Base-by-base conservation (phyloP, 2,329 filamentous ascomycete genomes). In the Colletotrichum sp. region DNA sequence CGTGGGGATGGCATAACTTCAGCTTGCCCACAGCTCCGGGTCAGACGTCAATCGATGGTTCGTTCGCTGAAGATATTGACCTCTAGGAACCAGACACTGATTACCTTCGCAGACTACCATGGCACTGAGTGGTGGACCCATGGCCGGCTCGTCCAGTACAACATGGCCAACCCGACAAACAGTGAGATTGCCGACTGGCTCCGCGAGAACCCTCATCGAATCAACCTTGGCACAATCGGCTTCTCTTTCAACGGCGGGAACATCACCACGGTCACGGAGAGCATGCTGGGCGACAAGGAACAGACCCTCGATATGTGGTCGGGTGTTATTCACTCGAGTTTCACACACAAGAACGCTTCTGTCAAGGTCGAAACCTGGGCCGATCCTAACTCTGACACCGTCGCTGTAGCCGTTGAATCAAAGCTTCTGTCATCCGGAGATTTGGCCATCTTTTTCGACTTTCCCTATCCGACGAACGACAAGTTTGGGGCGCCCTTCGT, bases 401-500 rank as follows among this genome's bases (percentile, higher is more conserved):
- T 90, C 18, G 87, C 85, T 2, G 82, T 90, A 28, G 79, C 83
- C 9, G 80, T 90, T 13, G 80, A 83, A 15, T 90, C 88, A 0
- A 79, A 82, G 1, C 80, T 89, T 4, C 77, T 90, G 9, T 79
- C 78, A 6, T 77, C 77, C 2, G 85, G 83, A 0, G 77, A 79
- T 6, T 79, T 91, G 9, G 86, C 87, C 0, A 79, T 90, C 8
- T 90, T 89, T 77, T 86, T 91, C 71, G 89, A 91, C 70, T 91
- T 89, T 71, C 89, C 90, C 4, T 87, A 88, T 69, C 84, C 88
- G 24, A 87, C 85, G 18, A 80, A 81, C 30, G 88, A 89, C 78
- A 90, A 90, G 77, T 91, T 90, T 72, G 88, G 90, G 49, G 88
- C 88, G 3, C 89, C 89, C 1, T 91, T 88, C 76, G 89, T 91